Evolutionary conservation across 805 yeast species (phyloP).

Genomic region (Starmerella scarabaei): DNA sequence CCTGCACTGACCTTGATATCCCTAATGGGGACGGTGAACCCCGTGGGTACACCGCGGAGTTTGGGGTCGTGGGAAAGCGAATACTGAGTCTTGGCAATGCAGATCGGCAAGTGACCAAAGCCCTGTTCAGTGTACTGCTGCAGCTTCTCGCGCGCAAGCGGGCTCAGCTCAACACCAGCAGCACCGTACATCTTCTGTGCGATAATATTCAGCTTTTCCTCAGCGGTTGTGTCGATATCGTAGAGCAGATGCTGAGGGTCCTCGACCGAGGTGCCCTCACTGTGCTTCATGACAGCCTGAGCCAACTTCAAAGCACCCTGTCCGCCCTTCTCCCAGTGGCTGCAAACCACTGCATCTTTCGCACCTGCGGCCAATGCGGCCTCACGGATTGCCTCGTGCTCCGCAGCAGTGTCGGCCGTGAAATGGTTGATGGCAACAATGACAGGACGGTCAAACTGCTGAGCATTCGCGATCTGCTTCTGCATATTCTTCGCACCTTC

Average conservation of each 20-base stretch:
- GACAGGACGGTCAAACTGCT: slow-evolving; percentile 76
- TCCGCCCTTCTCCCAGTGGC: slow-evolving; percentile 96
- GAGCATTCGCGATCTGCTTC: slow-evolving; percentile 80
- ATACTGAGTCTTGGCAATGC: slow-evolving; percentile 96
- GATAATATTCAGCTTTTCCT: slow-evolving; percentile 63
- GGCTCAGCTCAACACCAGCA: slow-evolving; percentile 63
- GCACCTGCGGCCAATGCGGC: slow-evolving; percentile 90
- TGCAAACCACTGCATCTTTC: slow-evolving; percentile 72
- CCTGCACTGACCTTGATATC: slow-evolving; percentile 92
- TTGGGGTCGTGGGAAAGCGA: slow-evolving; percentile 88
- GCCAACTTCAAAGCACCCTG: slow-evolving; percentile 78
- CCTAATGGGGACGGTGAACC: slow-evolving; percentile 85
- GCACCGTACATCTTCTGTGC: slow-evolving; percentile 93
- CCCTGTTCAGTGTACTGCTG: slow-evolving; percentile 77
- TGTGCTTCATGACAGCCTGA: slow-evolving; percentile 59
- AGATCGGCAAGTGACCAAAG: slow-evolving; percentile 78
- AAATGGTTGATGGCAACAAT: slow-evolving; percentile 89
- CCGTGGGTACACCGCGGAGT: slow-evolving; percentile 89
- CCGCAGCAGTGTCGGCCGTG: slow-evolving; percentile 67
- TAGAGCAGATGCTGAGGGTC: slow-evolving; percentile 48
- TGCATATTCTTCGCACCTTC: slow-evolving; percentile 78
- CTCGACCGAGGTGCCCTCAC: slow-evolving; percentile 31
- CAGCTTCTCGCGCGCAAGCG: slow-evolving; percentile 68
- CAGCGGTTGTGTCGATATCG: slow-evolving; percentile 54
- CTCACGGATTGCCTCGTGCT: slow-evolving; percentile 63